phyloP scores from a whole-genome alignment of 2,329 filamentous ascomycete species.

The Ascocoryne sarcoides region DNA sequence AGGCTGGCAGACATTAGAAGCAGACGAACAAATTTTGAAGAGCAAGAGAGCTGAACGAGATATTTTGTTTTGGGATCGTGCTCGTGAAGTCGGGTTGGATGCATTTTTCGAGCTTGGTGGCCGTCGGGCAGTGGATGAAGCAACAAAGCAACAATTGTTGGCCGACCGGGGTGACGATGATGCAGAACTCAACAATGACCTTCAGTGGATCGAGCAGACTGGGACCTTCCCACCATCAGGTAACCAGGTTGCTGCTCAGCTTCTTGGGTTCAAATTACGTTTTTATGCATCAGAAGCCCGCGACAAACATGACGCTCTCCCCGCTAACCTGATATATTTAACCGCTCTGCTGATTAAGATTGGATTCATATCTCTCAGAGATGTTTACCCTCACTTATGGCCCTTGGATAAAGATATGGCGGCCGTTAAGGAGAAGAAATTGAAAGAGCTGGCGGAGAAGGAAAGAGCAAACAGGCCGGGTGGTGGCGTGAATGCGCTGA shows the following conservation, averaged over 20 bases:
- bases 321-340: constrained; percentile 87
- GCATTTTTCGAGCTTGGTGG: constrained; percentile 88
- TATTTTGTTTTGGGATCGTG: constrained; percentile 68
- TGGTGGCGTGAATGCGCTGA: constrained; percentile 70
- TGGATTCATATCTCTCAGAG: constrained; percentile 85
- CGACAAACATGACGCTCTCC: constrained; percentile 66
- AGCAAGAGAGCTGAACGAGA: constrained; percentile 58
- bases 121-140: constrained; percentile 52
- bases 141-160: constrained; percentile 39
- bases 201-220: constrained; percentile 72
- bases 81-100: constrained; percentile 65
- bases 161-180: constrained; percentile 31
- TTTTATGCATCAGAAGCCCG: constrained; percentile 83
- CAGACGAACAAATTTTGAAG: constrained; percentile 54
- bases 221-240: constrained; percentile 75
- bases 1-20: constrained; percentile 54
- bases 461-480: constrained; percentile 64
- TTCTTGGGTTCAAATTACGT: constrained; percentile 92
- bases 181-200: constrained; percentile 43
- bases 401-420: constrained; percentile 80
- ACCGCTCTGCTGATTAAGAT: constrained; percentile 92
- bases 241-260: constrained; percentile 85
- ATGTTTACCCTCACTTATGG: constrained; percentile 88
- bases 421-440: constrained; percentile 56
- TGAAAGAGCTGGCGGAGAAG: constrained; percentile 70